Conservation (phyloP, 202 grass and related monocot genomes). For the Hordeum pubiflorum region DNA sequence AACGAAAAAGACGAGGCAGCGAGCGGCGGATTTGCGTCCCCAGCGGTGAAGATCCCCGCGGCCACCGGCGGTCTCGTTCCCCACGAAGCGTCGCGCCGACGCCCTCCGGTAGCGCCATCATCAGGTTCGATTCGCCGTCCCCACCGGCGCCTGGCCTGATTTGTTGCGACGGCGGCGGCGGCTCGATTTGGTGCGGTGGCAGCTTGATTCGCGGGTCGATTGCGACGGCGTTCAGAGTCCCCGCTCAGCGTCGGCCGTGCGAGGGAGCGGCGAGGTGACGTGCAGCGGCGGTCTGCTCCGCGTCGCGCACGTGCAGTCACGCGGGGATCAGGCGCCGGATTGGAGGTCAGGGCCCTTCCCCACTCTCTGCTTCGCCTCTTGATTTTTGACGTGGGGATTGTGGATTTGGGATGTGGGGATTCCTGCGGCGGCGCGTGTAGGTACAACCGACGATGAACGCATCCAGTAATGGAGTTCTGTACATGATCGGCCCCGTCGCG, state of each 20-base stretch:
- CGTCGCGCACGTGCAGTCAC: not conserved
- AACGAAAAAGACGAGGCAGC: not conserved
- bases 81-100: not conserved
- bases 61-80: not conserved
- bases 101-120: not conserved
- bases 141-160: not conserved
- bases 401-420: not conserved
- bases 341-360: slow-evolving; percentile 36
- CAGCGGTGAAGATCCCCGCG: not conserved
- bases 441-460: not conserved
- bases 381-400: not conserved
- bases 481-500: slow-evolving; percentile 15
- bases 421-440: not conserved
- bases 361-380: not conserved
- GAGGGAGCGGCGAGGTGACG: not conserved
- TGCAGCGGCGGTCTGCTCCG: not conserved
- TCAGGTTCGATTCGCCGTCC: not conserved
- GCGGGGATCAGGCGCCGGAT: slow-evolving; percentile 36
- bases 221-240: not conserved
- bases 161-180: not conserved
- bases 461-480: not conserved
- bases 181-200: not conserved
- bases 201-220: not conserved
- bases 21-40: slow-evolving; percentile 2
- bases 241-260: not conserved